Base-by-base conservation (phyloP, 306 rosid species). In the Hippophae rhamnoides region DNA sequence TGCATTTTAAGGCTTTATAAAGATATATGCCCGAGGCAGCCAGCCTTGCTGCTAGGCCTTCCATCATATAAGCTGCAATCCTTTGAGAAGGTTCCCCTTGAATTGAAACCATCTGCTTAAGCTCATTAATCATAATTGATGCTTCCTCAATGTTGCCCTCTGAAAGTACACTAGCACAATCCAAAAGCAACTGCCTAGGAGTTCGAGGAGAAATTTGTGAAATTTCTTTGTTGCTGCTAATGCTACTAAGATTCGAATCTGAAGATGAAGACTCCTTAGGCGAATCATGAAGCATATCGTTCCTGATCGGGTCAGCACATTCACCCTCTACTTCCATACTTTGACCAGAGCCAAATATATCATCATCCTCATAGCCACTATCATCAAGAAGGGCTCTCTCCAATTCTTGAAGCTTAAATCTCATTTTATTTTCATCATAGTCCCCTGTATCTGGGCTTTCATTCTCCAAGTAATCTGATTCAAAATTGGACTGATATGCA, bases 41-140 rank as follows among this genome's bases (percentile, higher is more conserved):
- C 43, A 88, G 13, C 62, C 96, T 92, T 61, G 99, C 99, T 7
- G 90, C 96, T 2, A 92, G 96, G 61, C 99, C 95, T 78, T 92
- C 99, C 51, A 88, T 93, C 96, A 92, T 88, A 78, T 92, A 92
- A 25, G 99, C 99, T 48, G 99, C 99, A 64, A 83, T 92, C 81
- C 99, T 83, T 61, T 87, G 89, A n/a, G 87, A 67, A 61, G 99
- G 99, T 68, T 88, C 99, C 64, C 96, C 99, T 47, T 85, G 93
- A 68, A 92, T 79, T 2, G 96, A 85, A 57, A 88, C 99, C 78
- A 76, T 81, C 67, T 78, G 79, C 51, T 95, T 77, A 53, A 92
- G 89, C 73, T 80, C 62, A 56, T 75, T 75, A 52, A 88, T 83
- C 88, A 79, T 92, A 38, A 72, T 69, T 3, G 84, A 82, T 8